These are phyloP conservation scores for Linum usitatissimum DNA, from an alignment of 345 rosid genomes.

Conservation along the genomic window DNA sequence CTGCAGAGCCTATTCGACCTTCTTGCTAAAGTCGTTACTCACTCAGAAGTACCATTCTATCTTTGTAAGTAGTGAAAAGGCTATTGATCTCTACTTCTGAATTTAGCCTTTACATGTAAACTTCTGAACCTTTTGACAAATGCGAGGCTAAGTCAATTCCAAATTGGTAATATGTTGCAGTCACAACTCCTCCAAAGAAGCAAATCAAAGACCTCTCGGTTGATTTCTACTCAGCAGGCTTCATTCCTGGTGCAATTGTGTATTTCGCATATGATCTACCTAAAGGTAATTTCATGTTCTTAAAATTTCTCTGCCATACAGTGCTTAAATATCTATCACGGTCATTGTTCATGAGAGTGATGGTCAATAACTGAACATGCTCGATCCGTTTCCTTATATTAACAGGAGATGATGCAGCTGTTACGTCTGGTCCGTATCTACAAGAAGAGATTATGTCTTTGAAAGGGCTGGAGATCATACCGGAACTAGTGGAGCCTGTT, in stretches of 20 bases:
- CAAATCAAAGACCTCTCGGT: constrained; percentile 57
- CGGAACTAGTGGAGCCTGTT: constrained; percentile 33
- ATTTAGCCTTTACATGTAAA: neutral
- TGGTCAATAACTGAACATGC: neutral
- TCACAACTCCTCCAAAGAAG: constrained; percentile 88
- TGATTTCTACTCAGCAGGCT: constrained; percentile 76
- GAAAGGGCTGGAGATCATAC: constrained; percentile 52
- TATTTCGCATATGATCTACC: constrained; percentile 62
- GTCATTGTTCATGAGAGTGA: neutral
- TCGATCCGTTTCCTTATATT: neutral
- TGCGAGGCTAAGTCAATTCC: neutral
- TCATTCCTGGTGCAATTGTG: constrained; percentile 88
- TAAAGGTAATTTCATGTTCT: constrained; percentile 37
- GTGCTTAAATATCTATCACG: neutral
- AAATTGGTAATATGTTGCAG: constrained; percentile 27
- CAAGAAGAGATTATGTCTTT: constrained; percentile 59
- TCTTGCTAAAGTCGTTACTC: constrained; percentile 46
- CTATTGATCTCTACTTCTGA: neutral
- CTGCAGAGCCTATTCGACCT: constrained; percentile 68
- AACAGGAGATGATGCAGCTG: constrained; percentile 40
- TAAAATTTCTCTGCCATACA: neutral
- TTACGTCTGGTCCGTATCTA: constrained; percentile 42
- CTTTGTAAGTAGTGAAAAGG: constrained; percentile 41
- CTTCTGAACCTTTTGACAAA: neutral
- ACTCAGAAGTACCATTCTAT: constrained; percentile 57